Evolutionary conservation across 257 asterid genomes (phyloP).

Genomic region (Capsicum rhomboideum): DNA sequence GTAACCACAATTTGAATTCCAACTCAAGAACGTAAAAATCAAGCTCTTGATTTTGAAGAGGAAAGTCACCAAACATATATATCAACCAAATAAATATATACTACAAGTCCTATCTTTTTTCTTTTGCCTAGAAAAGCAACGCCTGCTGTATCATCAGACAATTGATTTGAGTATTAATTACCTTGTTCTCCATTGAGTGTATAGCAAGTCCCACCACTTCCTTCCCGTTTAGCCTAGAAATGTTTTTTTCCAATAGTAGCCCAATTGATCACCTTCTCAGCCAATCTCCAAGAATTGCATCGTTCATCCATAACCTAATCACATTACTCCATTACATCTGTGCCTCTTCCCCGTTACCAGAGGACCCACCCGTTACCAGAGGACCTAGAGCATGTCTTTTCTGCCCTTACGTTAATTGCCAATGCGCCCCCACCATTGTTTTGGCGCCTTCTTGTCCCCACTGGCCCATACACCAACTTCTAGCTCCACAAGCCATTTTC

Average conservation of each 20-base stretch:
- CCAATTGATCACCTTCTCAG: not conserved
- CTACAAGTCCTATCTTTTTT: too few species aligned
- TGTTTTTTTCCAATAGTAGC: not conserved
- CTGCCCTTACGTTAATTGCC: not conserved
- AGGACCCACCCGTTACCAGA: not conserved
- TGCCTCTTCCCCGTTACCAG: not conserved
- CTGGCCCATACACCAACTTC: not conserved
- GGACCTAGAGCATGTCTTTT: not conserved
- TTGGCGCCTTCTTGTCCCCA: not conserved
- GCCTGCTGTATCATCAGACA: too few species aligned
- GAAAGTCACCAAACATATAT: too few species aligned
- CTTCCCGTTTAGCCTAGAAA: not conserved
- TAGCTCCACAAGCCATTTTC: not conserved
- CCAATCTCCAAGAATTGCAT: not conserved
- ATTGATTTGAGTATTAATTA: too few species aligned
- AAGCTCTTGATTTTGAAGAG: too few species aligned
- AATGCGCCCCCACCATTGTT: not conserved
- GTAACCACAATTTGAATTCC: too few species aligned
- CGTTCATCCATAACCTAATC: not conserved
- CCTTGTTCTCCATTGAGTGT: not conserved
- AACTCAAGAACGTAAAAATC: too few species aligned
- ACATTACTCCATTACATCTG: not conserved
- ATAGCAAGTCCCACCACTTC: not conserved
- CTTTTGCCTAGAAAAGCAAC: too few species aligned
- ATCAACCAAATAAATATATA: too few species aligned